Evolutionary conservation across 768 basidiomycete species (phyloP).

Genomic region (Tricholoma hemisulphureum): DNA sequence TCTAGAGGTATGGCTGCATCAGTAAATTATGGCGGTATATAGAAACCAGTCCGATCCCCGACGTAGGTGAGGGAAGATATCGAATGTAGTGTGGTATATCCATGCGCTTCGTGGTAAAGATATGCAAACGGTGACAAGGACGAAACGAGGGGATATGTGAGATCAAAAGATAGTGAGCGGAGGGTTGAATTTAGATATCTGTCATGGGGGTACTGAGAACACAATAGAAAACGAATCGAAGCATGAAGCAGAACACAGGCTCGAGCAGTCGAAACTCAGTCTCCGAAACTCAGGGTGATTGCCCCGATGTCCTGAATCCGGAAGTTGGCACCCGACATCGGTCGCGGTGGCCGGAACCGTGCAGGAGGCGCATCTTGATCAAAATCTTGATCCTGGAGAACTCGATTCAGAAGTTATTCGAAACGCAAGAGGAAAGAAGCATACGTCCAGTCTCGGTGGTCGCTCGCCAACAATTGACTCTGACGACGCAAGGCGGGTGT

Average conservation of each 20-base stretch:
- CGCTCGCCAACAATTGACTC: neutral
- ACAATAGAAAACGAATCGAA: neutral
- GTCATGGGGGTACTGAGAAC: neutral
- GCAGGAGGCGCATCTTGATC: neutral
- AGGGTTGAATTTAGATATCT: neutral
- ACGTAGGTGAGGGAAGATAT: neutral
- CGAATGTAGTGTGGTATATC: neutral
- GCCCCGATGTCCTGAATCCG: slow-evolving; percentile 19
- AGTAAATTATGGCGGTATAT: neutral
- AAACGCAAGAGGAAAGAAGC: neutral
- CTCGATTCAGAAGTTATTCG: neutral
- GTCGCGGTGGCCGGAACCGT: neutral
- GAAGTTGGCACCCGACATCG: slow-evolving; percentile 12
- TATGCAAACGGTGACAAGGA: neutral
- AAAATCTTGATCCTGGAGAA: neutral
- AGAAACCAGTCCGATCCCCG: neutral
- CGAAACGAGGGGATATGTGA: too few species aligned
- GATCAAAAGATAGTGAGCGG: neutral
- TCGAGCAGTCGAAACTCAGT: neutral
- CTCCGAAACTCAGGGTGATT: slow-evolving; percentile 3
- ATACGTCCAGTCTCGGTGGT: neutral
- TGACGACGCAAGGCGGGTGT: neutral
- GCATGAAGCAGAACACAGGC: neutral
- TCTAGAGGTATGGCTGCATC: neutral
- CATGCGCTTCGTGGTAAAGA: neutral